Evolutionary conservation across 139 green algal genomes (phyloP).

Genomic region (Chlamydomonas eustigma): DNA sequence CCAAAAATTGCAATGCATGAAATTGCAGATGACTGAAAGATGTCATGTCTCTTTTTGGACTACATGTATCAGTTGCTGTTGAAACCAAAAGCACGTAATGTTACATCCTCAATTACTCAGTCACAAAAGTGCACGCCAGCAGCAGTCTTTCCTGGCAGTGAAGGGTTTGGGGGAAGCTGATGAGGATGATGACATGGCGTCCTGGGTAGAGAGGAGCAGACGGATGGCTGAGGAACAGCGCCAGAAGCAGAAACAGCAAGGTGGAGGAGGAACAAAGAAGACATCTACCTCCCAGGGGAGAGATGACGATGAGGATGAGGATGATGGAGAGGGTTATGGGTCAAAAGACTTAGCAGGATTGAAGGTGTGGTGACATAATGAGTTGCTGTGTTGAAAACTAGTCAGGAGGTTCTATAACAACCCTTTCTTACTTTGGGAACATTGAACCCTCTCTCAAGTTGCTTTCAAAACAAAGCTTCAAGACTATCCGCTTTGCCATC

Average conservation of each 20-base stretch:
- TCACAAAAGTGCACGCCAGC: slow-evolving; percentile 25
- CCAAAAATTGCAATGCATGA: too few species aligned
- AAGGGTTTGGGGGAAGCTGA: slow-evolving; percentile 59
- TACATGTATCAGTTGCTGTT: too few species aligned
- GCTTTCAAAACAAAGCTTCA: too few species aligned
- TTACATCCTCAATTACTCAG: too few species aligned
- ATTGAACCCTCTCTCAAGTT: too few species aligned
- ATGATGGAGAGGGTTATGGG: slow-evolving; percentile 29
- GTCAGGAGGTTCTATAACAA: too few species aligned
- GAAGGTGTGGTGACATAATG: slow-evolving; percentile 37
- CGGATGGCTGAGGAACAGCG: slow-evolving; percentile 15
- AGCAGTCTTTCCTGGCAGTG: slow-evolving; percentile 32
- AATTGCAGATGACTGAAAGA: too few species aligned
- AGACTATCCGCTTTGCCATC: too few species aligned
- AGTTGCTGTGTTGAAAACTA: background rate
- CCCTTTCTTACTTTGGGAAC: too few species aligned
- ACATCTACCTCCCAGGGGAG: slow-evolving; percentile 16
- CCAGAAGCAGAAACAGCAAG: slow-evolving; percentile 9
- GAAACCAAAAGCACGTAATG: too few species aligned
- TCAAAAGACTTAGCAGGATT: slow-evolving; percentile 53
- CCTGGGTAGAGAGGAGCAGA: slow-evolving; percentile 56
- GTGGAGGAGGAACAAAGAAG: slow-evolving; percentile 13
- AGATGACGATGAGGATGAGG: slow-evolving; percentile 41
- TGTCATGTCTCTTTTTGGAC: too few species aligned
- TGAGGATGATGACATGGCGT: slow-evolving; percentile 55